Conservation (phyloP, 306 rosid genomes). For the Prunus armeniaca region DNA sequence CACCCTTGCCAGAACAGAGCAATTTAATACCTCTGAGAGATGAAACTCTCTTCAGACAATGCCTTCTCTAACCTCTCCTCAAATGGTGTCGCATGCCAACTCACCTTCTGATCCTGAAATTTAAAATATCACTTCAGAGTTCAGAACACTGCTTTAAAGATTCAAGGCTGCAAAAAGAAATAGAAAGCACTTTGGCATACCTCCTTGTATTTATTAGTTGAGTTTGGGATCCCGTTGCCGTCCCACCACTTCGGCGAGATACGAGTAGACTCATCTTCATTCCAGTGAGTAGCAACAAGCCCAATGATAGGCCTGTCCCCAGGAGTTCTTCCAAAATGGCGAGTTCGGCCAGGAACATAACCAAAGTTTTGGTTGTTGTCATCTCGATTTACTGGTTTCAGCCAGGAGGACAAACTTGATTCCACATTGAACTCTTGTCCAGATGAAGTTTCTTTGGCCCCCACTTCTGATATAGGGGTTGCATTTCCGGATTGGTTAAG, state of each 20-base stretch:
- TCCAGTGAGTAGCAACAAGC: constrained; percentile 75
- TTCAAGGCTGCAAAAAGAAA: constrained; percentile 3
- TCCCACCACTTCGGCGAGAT: constrained; percentile 72
- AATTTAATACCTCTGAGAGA: constrained; percentile 48
- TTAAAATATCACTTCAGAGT: constrained; percentile 10
- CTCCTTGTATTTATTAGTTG: constrained; percentile 92
- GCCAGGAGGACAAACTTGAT: constrained; percentile 63
- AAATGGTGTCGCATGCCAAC: constrained; percentile 96
- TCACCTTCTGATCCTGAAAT: constrained; percentile 86
- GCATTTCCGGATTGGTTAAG: constrained; percentile 34
- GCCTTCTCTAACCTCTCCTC: constrained; percentile 90
- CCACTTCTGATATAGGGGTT: constrained; percentile 39
- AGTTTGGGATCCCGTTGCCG: constrained; percentile 88
- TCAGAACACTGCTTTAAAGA: background rate
- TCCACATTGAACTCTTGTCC: constrained; percentile 48
- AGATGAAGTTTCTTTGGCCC: constrained; percentile 24
- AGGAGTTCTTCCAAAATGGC: constrained; percentile 45
- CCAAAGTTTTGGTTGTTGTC: constrained; percentile 30
- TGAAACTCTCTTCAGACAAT: constrained; percentile 59
- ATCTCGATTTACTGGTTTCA: constrained; percentile 53
- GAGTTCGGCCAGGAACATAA: constrained; percentile 22
- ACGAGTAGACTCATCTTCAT: constrained; percentile 49
- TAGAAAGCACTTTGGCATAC: constrained; percentile 31
- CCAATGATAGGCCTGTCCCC: constrained; percentile 74
- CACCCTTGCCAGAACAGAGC: background rate